Evolutionary conservation across 495 filamentous ascomycete genomes (phyloP).

Genomic region (Daldinia vernicosa): DNA sequence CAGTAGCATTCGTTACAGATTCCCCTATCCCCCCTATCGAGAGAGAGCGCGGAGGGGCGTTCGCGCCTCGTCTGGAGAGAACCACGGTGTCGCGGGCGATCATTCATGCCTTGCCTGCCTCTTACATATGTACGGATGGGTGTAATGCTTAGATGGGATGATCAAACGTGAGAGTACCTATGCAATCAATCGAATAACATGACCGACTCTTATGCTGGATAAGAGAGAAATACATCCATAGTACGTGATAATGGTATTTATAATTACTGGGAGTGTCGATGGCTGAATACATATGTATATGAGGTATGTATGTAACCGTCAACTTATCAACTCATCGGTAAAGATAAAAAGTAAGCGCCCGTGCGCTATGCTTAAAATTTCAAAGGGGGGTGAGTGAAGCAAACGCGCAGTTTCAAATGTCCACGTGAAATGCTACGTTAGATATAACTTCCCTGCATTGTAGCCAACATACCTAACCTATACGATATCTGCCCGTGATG

Average conservation of each 20-base stretch:
- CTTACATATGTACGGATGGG: constrained; percentile 10
- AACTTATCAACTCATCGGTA: background rate
- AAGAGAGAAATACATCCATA: too few relatives aligned
- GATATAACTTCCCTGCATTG: background rate
- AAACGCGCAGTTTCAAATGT: constrained; percentile 18
- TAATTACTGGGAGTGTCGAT: too few relatives aligned
- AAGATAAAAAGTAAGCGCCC: constrained; percentile 1
- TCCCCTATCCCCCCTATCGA: too few relatives aligned
- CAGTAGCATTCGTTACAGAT: constrained; percentile 9
- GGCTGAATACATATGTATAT: too few relatives aligned
- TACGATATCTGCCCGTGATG: too few relatives aligned
- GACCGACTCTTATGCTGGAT: too few relatives aligned
- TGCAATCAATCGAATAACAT: too few relatives aligned
- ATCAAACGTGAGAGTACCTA: constrained; percentile 13
- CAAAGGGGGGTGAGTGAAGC: constrained; percentile 11
- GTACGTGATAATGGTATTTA: too few relatives aligned
- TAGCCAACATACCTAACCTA: too few relatives aligned
- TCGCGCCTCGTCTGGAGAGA: constrained; percentile 14
- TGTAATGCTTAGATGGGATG: constrained; percentile 9
- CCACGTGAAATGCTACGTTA: constrained; percentile 36
- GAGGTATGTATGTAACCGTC: too few relatives aligned
- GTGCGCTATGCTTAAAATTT: constrained; percentile 27
- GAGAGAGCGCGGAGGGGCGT: background rate
- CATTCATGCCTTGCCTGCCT: constrained; percentile 37
- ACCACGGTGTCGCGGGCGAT: constrained; percentile 22